Base-by-base conservation (phyloP, 805 yeast species). In the Blastobotrys muscicola region DNA sequence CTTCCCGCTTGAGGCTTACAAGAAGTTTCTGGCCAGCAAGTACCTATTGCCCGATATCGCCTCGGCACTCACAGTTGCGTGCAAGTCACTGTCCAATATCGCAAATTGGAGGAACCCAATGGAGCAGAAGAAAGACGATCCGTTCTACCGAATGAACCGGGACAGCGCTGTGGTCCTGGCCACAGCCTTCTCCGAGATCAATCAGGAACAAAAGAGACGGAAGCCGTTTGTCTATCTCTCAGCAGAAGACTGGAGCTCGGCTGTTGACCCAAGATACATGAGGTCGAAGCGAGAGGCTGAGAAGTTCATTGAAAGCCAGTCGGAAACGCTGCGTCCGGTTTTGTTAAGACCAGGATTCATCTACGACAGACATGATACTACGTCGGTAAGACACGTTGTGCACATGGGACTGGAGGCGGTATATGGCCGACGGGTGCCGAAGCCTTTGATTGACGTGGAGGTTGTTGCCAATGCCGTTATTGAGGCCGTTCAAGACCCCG, bases 291-390 rank as follows among this genome's bases (percentile, higher is more conserved):
- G 95, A 51, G 77, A 71, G 46, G 90, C 96, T 0, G 97, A 87
- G 58, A 59, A 60, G 16, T 47, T 39, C 6, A 45, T 55, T 10
- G 80, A 75, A 50, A 59, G 77, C 14, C 42, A 60, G 44, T 64
- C 74, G 14, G 64, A 67, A n/a, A 57, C 61, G 1, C 64, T 84
- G 16, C 70, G 90, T 45, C 66, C 82, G 0, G 75, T 87, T 1
- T 58, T 82, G 11, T 49, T 84, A 62, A 70, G 95, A 47, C 96
- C 96, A 0, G 94, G 94, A 0, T 76, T 86, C 52, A 79, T 87
- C 87, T 82, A 66, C 55, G 94, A 85, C 56, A 34, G 16, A 8
- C n/a, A 23, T 8, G 34, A 32, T 10, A 12, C 33, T 4, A 12
- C 41, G n/a, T 12, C 45, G 8, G 8, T 43, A 9, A 23, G 50